phyloP scores from a whole-genome alignment of 2,329 filamentous ascomycete species.

The Cytospora piceae region DNA sequence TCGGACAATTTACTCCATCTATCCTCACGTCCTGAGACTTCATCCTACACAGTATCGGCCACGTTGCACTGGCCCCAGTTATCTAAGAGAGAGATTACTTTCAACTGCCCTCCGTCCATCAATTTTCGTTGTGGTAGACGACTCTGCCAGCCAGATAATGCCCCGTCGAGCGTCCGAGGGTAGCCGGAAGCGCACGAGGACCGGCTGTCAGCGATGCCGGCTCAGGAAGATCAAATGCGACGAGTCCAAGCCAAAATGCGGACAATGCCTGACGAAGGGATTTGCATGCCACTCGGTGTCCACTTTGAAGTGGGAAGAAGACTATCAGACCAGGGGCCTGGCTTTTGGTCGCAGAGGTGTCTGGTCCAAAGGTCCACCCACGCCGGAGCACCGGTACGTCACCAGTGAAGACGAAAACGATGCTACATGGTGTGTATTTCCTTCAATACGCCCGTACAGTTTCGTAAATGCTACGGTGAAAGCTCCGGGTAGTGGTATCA shows the following conservation, averaged over 20 bases:
- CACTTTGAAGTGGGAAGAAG: constrained; percentile 37
- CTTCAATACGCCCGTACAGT: constrained; percentile 27
- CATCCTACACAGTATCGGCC: background rate
- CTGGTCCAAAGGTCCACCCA: constrained; percentile 39
- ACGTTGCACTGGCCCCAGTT: background rate
- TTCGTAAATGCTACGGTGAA: constrained; percentile 21
- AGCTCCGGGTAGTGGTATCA: background rate
- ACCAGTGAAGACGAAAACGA: constrained; percentile 1
- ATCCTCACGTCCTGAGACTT: background rate
- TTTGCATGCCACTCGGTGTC: constrained; percentile 19
- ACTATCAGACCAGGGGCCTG: constrained; percentile 45
- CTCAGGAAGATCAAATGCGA: constrained; percentile 25
- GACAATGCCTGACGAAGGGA: constrained; percentile 17
- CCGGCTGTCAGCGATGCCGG: constrained; percentile 26
- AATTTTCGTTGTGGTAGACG: background rate
- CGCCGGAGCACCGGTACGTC: constrained; percentile 29
- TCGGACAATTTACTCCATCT: constrained; percentile 13
- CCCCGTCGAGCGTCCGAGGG: background rate
- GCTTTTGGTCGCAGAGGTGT: constrained; percentile 48
- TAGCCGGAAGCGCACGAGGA: constrained; percentile 13
- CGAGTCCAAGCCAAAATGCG: constrained; percentile 26
- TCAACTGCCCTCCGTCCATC: background rate
- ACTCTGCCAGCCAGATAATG: background rate
- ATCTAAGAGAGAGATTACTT: background rate
- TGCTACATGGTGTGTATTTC: constrained; percentile 23